Evolutionary conservation across 208 protist species (phyloP).

Genomic region (Acanthamoeba royreba): DNA sequence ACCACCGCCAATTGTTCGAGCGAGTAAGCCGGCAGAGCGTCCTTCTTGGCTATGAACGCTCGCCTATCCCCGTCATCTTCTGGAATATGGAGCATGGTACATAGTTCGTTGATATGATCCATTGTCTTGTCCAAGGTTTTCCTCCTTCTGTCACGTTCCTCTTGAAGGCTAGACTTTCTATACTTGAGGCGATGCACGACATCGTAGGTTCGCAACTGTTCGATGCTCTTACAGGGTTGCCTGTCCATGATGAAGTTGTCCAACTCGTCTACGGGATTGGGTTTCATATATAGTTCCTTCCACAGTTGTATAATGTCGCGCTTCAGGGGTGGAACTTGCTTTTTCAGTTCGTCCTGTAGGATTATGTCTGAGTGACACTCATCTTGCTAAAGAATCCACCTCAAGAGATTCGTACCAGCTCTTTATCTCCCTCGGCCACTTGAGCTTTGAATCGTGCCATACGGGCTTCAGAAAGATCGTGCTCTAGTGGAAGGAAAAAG

Average conservation of each 20-base stretch:
- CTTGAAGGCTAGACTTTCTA: not conserved
- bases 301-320: not conserved
- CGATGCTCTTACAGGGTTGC: not conserved
- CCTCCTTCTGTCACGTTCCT: not conserved
- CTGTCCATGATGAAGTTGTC: not conserved
- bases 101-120: not conserved
- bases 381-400: not conserved
- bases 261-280: not conserved
- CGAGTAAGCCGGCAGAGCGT: not conserved
- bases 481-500: not conserved
- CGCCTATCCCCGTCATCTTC: not conserved
- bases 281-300: constrained; percentile 13
- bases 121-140: constrained; percentile 19
- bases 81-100: not conserved
- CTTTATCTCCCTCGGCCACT: not conserved
- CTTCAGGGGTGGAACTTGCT: not conserved
- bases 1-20: not conserved
- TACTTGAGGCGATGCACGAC: not conserved
- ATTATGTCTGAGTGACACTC: not conserved
- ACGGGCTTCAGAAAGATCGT: not conserved
- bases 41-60: not conserved
- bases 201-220: not conserved
- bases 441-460: not conserved
- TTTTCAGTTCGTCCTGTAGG: not conserved
- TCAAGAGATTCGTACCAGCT: not conserved